Base-by-base conservation (phyloP, 2,329 filamentous ascomycete species). In the Ceratocystis cacaofunesta region DNA sequence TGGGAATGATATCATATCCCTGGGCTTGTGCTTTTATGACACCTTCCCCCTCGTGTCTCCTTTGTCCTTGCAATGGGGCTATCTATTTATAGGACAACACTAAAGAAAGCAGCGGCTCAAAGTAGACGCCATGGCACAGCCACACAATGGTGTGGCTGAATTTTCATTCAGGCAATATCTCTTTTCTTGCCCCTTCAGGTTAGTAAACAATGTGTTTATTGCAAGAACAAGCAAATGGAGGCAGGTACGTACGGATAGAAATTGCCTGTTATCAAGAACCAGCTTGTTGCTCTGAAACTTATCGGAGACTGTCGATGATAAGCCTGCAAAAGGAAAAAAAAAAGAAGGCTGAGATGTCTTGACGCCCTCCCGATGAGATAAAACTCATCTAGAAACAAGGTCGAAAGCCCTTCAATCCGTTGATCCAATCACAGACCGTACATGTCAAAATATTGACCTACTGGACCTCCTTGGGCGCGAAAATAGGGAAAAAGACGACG, bases 1-100 rank as follows among this genome's bases (percentile, higher is more conserved):
- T 17, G 52, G 25, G 15, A 32, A 58, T 58, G 52, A 58, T 58
- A 58, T 58, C 52, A 58, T 58, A 58, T 30, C 52, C 52, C 25
- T 30, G 52, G 52, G 52, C 52, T 25, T 52, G 48, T 52, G 48
- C 48, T 48, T 48, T 48, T 52, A 22, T 52, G 48, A 41, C 36
- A 41, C 36, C 36, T 52, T n/a, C 3, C 19, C 22, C 8, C 19
- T 25, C 48, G 48, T 28, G 8, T 52, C 6, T 25, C 10, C n/a
- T 52, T 52, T 25, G 22, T 25, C 5, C 12, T n/a, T 5, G 52
- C 28, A 7, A 58, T 30, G 5, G 46, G 46, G 46, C 46, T 15
- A 50, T n/a, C 52, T 58, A 58, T 58, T 58, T 58, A 58, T 58
- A 58, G 52, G 7, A 36, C 25, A 8, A 3, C 6, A 58, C 12